phyloP scores from a whole-genome alignment of 139 green algal genomes.

The Chlamydomonas sphaeroides region DNA sequence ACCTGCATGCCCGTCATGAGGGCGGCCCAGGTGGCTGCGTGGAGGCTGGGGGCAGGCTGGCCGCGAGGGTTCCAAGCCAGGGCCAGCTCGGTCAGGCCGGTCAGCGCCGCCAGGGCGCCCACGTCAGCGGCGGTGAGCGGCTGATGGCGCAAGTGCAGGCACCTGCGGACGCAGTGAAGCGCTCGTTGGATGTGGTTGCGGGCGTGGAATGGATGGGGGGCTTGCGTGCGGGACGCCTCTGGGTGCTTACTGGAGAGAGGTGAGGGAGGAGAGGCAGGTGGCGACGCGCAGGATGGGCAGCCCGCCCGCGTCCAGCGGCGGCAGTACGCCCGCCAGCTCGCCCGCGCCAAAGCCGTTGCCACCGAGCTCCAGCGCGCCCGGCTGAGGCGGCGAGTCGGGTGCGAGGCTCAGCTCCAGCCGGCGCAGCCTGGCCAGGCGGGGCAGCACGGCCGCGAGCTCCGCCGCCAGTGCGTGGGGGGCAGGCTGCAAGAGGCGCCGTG shows the following conservation, averaged over 20 bases:
- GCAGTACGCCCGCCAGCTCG: no score
- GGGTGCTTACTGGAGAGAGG: neutral
- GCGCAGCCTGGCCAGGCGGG: neutral
- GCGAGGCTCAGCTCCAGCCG: neutral
- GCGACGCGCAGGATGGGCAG: neutral
- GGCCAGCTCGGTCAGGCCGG: neutral
- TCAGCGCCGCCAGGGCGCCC: neutral
- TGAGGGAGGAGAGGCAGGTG: neutral
- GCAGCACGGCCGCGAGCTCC: neutral
- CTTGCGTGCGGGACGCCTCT: no score
- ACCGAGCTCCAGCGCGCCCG: no score
- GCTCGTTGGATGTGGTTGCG: no score
- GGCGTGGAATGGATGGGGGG: neutral
- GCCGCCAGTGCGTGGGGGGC: neutral
- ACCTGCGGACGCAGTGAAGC: neutral
- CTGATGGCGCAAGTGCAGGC: conserved; percentile 1
- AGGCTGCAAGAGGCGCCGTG: neutral
- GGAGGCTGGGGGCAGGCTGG: neutral
- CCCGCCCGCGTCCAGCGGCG: neutral
- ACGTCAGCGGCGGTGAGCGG: neutral
- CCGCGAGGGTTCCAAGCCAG: neutral
- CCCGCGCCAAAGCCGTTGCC: neutral
- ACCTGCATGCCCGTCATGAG: neutral
- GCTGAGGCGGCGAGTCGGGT: neutral
- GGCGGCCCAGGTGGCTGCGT: neutral